A percentile compares a stretch with the other conserved stretches of the same genome.
Conservation (phyloP, 2,329 filamentous ascomycete species). For the Hawksworthiomyces lignivorus region DNA sequence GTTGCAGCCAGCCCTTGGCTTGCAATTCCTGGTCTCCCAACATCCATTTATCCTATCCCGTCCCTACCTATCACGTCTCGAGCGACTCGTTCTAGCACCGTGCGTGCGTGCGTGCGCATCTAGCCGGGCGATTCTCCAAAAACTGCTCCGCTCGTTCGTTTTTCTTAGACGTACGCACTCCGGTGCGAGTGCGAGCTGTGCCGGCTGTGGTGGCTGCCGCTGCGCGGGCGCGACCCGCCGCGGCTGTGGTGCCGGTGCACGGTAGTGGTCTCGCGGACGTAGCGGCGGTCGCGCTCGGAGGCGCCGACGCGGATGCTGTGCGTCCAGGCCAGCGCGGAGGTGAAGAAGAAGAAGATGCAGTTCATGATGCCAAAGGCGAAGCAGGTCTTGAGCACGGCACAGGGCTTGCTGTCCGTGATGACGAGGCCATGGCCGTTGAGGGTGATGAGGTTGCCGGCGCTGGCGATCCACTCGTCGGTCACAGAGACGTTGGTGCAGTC, state of each 20-base stretch:
- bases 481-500: constrained; percentile 58
- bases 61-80: no score
- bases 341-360: constrained; percentile 70
- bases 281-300: constrained; percentile 38
- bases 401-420: constrained; percentile 62
- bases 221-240: constrained; percentile 31
- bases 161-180: constrained; percentile 39
- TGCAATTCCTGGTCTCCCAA: no score
- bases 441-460: constrained; percentile 54
- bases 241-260: constrained; percentile 29
- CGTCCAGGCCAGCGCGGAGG: constrained; percentile 59
- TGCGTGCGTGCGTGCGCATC: no score
- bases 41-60: no score
- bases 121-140: no score
- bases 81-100: no score
- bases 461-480: constrained; percentile 43
- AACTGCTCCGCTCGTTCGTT: no score
- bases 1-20: no score
- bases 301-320: constrained; percentile 38
- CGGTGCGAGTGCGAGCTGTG: constrained; percentile 42
- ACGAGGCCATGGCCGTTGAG: constrained; percentile 44
- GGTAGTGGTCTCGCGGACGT: constrained; percentile 41
- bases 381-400: constrained; percentile 83
- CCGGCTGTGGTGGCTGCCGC: constrained; percentile 34
- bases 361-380: constrained; percentile 92